Evolutionary conservation across 306 rosid species (phyloP).

Genomic region (Lathyrus tuberosus): DNA sequence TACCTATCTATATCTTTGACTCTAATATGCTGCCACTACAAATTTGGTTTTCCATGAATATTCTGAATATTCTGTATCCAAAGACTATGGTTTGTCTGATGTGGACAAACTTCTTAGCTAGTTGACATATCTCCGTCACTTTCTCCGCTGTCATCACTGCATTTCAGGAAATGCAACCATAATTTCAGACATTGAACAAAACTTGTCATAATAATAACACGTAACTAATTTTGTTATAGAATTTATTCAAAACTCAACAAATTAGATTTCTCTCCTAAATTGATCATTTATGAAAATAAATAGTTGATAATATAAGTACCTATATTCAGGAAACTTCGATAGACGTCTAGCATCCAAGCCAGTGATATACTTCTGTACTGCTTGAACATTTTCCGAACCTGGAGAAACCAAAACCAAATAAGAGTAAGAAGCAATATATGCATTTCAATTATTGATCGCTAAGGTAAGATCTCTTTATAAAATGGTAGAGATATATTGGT

Average conservation of each 20-base stretch:
- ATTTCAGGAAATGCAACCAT: constrained; percentile 34
- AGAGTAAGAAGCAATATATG: constrained; percentile 15
- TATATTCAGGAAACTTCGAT: constrained; percentile 75
- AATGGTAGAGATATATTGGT: background rate
- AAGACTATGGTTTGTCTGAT: too few species aligned
- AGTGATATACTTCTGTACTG: constrained; percentile 85
- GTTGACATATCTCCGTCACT: constrained; percentile 65
- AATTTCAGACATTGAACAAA: background rate
- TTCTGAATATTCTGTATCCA: background rate
- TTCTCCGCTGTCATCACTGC: constrained; percentile 87
- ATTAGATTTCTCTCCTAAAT: background rate
- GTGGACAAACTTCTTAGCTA: constrained; percentile 43
- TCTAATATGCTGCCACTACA: constrained; percentile 25
- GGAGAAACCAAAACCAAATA: constrained; percentile 34
- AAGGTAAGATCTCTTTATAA: background rate
- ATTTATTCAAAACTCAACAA: background rate
- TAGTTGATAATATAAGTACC: constrained; percentile 49
- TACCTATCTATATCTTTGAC: constrained; percentile 35
- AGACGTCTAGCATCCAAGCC: constrained; percentile 95
- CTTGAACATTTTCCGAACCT: constrained; percentile 91
- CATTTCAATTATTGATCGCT: constrained; percentile 18
- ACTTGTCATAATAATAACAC: background rate
- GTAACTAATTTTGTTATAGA: background rate
- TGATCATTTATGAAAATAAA: constrained; percentile 1
- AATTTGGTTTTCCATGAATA: constrained; percentile 29